These are phyloP conservation scores for Drechslera avenae DNA, from an alignment of 2,329 filamentous ascomycete genomes.

Conservation along the genomic window DNA sequence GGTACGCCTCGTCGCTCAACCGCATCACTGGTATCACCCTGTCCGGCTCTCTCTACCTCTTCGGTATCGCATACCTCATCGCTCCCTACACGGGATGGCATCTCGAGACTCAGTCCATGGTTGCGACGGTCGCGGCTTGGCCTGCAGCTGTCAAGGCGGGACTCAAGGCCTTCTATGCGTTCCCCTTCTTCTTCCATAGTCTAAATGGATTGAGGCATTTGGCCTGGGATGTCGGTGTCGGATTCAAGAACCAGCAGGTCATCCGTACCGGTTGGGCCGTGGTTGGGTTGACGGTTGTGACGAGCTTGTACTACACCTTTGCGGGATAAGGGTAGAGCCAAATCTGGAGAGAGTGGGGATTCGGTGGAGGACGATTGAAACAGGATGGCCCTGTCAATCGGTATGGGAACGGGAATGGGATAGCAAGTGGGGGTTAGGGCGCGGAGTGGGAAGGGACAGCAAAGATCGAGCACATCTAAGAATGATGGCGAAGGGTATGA, in stretches of 20 bases:
- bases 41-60: constrained; percentile 77
- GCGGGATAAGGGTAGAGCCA: constrained; percentile 8
- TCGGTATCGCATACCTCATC: constrained; percentile 78
- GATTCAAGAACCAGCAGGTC: constrained; percentile 68
- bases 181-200: constrained; percentile 71
- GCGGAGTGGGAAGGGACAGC: not conserved
- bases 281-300: constrained; percentile 59
- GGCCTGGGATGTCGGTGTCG: constrained; percentile 68
- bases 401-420: not conserved
- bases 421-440: not conserved
- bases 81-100: constrained; percentile 77
- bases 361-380: not conserved
- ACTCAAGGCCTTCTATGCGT: constrained; percentile 63
- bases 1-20: constrained; percentile 75
- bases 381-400: not conserved
- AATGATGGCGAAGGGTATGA: not conserved
- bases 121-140: constrained; percentile 67
- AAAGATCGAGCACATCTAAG: not conserved
- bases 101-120: constrained; percentile 67
- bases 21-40: constrained; percentile 81
- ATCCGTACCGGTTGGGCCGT: constrained; percentile 68
- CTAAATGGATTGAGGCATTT: constrained; percentile 75
- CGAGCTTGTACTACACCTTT: constrained; percentile 41
- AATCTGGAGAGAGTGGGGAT: not conserved
- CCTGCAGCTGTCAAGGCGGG: constrained; percentile 63